Evolutionary conservation across 345 rosid species (phyloP), one percentile per base, ranked within the genome.

Genomic region (Populus pruinosa): DNA sequence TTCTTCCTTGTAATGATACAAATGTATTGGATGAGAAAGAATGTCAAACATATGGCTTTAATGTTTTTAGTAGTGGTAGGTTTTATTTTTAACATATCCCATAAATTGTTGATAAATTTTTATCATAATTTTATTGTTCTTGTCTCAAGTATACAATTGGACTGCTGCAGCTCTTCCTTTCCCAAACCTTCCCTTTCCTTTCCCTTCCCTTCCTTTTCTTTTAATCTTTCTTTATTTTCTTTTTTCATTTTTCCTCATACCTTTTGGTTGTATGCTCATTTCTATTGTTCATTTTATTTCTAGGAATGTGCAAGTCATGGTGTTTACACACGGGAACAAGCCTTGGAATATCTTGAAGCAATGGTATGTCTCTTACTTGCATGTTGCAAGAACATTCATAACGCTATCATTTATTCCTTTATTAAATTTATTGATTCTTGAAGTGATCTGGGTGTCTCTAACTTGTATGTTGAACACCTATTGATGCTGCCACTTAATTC

Each of bases 261-360:
- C n/a, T 33, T 20, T 50, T 21, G 10, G 31, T 5, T n/a, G 63
- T 47, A 61, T 63, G 77, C 68, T 83, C 18, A 71, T 61, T 49
- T 80, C 21, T 62, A 47, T 18, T 70, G 33, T 78, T 41, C 53
- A 14, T 69, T 73, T 69, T 76, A 17, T 74, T 82, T 84, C 77
- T 90, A 95, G 99, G 99, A 95, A 85, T 95, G 97, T 84, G 88
- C 91, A n/a, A 82, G 83, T 70, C 76, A 79, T 38, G 85, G 84
- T 64, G 85, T 95, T 69, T 85, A 81, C 80, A 90, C 97, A 20
- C 89, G 73, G 66, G 78, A 81, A 74, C 86, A 91, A 83, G 99
- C 99, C 56, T 81, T 93, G 83, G 91, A 87, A 35, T 88, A 82
- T 82, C 98, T 95, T 38, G 97, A 93, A 82, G 80, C 85, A 69